Base-by-base conservation (phyloP, 148 eudicot genomes). In the Limonium bicolor region DNA sequence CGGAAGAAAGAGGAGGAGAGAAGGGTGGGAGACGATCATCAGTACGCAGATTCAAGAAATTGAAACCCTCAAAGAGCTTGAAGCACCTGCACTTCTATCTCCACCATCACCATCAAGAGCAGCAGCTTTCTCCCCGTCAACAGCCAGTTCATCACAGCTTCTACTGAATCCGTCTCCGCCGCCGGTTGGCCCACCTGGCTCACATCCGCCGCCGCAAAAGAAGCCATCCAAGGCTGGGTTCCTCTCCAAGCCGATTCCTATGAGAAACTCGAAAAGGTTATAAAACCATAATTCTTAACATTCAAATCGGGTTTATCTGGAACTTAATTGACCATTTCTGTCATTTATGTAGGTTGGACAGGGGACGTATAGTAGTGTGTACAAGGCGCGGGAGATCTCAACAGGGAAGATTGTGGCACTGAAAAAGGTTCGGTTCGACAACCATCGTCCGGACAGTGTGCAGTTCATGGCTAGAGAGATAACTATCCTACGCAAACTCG, bases 311-410 rank as follows among this genome's bases (percentile, higher is more conserved):
- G 28, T 6, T 4, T 3, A 29, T 29, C 12, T 29, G 7, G 10
- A n/a, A 29, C 4, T 7, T 29, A 29, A 29, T 29, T n/a, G 33
- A 29, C 12, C 12, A 29, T 2, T 29, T 29, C 33, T 7, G 12
- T 29, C 33, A 7, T 29, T n/a, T 29, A 29, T 64, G 58, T 35
- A 90, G 97, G 63, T 90, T 65, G 97, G 97, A 53, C 95, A 90
- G 78, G 97, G 97, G 21, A 84, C 97, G 32, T 90, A 90, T 48
- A 90, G 97, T 59, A 75, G 71, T 56, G 97, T 90, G 18, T 84
- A 70, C 50, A 71, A 74, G 5, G 97, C 93, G 11, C 81, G 81
- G 7, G 66, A 84, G 53, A 48, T 62, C 55, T 69, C 70, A 32
- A 80, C 72, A 17, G 87, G 93, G 12, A 77, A 51, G 51, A 51